These are phyloP conservation scores for Globisporangium camurandrum DNA, from an alignment of 352 stramenopile genomes.

Conservation along the genomic window DNA sequence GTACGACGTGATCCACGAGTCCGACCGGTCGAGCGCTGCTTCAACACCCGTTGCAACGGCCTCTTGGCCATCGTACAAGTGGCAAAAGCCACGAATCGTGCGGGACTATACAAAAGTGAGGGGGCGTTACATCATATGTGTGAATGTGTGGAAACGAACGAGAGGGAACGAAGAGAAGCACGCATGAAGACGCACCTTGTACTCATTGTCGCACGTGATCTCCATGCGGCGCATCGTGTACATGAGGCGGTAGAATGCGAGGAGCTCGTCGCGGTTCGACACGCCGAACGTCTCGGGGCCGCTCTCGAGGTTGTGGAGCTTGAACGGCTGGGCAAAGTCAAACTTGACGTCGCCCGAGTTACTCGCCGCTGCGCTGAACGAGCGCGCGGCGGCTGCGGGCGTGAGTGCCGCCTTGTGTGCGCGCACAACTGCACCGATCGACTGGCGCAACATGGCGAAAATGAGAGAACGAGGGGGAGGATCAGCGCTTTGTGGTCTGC, in stretches of 20 bases:
- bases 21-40: conserved; percentile 88
- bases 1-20: conserved; percentile 99
- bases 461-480: background rate
- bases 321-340: conserved; percentile 59
- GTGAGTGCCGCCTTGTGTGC: conserved; percentile 16
- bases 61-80: conserved; percentile 99
- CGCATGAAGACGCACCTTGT: conserved; percentile 77
- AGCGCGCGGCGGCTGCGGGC: conserved; percentile 16
- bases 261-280: conserved; percentile 94
- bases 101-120: conserved; percentile 25
- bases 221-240: conserved; percentile 99
- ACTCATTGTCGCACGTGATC: conserved; percentile 99
- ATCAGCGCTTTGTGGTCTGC: background rate
- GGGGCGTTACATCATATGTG: too few species aligned
- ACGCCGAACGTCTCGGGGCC: conserved; percentile 52
- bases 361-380: conserved; percentile 56
- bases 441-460: conserved; percentile 47
- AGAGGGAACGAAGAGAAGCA: background rate
- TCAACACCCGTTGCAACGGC: conserved; percentile 98
- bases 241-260: conserved; percentile 97
- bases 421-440: conserved; percentile 32
- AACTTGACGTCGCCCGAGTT: conserved; percentile 53
- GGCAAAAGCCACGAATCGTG: conserved; percentile 98
- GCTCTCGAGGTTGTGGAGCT: conserved; percentile 75
- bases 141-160: background rate